Evolutionary conservation across 306 rosid species (phyloP), one percentile per base, ranked within the genome.

Genomic region (Rosa chinensis): DNA sequence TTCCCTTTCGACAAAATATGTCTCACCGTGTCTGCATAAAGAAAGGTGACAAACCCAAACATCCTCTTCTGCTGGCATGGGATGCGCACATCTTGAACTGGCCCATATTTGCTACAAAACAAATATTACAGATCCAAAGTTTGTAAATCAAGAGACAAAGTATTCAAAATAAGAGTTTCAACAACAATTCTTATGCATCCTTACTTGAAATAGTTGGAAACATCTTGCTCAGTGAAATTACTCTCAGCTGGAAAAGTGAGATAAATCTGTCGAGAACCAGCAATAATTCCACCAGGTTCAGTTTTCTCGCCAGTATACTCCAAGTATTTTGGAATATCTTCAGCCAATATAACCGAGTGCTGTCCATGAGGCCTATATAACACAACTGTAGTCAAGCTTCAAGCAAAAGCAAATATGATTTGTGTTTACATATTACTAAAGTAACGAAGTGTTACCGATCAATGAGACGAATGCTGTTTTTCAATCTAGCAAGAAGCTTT

Each of bases 1-100:
- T 82, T 84, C 40, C 84, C 87, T n/a, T 77, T 82, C 0, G 90
- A 74, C 63, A 87, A 79, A 61, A 87, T 81, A 39, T 81, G 78
- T 79, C 72, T 87, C 12, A 81, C 90, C 8, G 87, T 87, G 76
- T 84, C 90, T 17, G 84, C 58, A 68, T 70, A 87, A 61, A 81
- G 80, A 44, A 87, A 87, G 6, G 88, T 87, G 52, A 87, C 90
- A 79, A 87, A 87, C 7, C 88, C 90, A 87, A 84, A 87, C 90
- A 87, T 87, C 74, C 90, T 81, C 84, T 69, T 87, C 71, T 82
- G 90, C 47, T 87, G 88, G 71, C 82, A 87, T 44, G 90, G 90
- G 68, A 87, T 87, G 69, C 88, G 81, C 17, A 84, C 90, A 79
- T 87, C 90, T 69, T 87, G 88, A 61, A 87, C 90, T 1, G 80